Percentiles rank a stretch among this genome's conserved stretches.
These are phyloP conservation scores for Geranomyces variabilis DNA, from an alignment of 192 early-diverging fungal genomes.

Conservation along the genomic window DNA sequence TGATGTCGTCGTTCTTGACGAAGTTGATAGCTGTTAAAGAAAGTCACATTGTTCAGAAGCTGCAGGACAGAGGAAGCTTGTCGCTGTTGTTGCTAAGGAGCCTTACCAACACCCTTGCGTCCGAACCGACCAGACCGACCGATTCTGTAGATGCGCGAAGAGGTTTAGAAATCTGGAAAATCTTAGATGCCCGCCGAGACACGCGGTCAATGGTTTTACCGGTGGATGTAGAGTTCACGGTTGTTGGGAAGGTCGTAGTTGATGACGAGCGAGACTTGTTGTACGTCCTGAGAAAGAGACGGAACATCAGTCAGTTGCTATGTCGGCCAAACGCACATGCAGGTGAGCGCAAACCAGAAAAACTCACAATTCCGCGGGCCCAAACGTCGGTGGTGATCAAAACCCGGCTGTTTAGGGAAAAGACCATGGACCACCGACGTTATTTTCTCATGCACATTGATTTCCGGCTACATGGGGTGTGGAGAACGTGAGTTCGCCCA, in stretches of 20 bases:
- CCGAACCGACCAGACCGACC: conserved; percentile 98
- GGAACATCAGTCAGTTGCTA: no score
- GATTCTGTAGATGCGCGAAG: conserved; percentile 60
- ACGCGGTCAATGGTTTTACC: conserved; percentile 42
- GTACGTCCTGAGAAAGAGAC: conserved; percentile 69
- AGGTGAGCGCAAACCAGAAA: not conserved
- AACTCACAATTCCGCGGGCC: conserved; percentile 88
- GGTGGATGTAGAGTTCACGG: conserved; percentile 98
- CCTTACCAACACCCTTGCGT: conserved; percentile 86
- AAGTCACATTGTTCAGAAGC: no score
- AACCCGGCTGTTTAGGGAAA: conserved; percentile 73
- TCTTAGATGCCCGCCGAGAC: no score
- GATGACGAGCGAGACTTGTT: conserved; percentile 97
- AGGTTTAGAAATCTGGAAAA: no score
- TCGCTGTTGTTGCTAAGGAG: not conserved
- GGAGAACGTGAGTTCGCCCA: no score
- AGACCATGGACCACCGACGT: conserved; percentile 29
- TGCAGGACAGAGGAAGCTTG: no score
- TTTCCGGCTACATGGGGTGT: not conserved
- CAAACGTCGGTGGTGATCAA: conserved; percentile 98
- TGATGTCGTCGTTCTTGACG: conserved; percentile 92
- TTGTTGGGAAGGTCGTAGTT: conserved; percentile 96
- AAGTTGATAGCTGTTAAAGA: conserved; percentile 93
- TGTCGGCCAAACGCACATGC: not conserved
- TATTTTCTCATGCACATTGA: not conserved